A percentile compares a stretch with the other conserved stretches of the same genome.
Evolutionary conservation across 208 protist species (phyloP).

Genomic region (Balamuthia mandrillaris): DNA sequence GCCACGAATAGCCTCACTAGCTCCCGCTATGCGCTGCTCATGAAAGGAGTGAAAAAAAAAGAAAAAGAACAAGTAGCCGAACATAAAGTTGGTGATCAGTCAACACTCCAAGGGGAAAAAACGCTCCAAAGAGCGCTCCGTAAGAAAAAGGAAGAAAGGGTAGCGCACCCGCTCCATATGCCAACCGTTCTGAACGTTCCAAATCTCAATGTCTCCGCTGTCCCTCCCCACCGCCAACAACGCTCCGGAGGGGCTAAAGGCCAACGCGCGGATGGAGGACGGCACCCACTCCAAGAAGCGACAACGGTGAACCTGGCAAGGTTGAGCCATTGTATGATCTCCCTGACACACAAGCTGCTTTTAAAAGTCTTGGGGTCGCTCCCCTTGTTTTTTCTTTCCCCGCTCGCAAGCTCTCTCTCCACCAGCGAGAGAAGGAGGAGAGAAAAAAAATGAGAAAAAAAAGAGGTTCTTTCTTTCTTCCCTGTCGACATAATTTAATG

Average conservation of each 20-base stretch:
- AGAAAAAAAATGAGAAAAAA: too few species aligned
- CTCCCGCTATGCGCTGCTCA: not conserved
- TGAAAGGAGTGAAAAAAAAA: not conserved
- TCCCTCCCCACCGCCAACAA: not conserved
- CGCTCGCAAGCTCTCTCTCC: too few species aligned
- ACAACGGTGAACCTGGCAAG: not conserved
- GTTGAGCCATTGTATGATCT: not conserved
- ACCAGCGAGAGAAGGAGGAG: too few species aligned
- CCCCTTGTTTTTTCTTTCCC: too few species aligned
- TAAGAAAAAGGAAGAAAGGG: not conserved
- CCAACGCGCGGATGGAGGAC: not conserved
- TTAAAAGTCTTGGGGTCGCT: too few species aligned
- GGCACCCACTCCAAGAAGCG: not conserved
- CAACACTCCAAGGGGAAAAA: not conserved
- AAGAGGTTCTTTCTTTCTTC: too few species aligned
- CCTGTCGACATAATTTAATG: too few species aligned
- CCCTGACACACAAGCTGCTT: too few species aligned
- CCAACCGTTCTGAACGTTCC: not conserved
- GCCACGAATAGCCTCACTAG: not conserved
- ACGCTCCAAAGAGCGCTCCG: not conserved
- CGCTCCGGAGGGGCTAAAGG: not conserved
- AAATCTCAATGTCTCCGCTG: not conserved
- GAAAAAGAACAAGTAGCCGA: not conserved
- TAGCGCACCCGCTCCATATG: not conserved
- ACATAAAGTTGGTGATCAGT: not conserved